Conservation (phyloP, 306 rosid genomes). For the Casuarina equisetifolia region DNA sequence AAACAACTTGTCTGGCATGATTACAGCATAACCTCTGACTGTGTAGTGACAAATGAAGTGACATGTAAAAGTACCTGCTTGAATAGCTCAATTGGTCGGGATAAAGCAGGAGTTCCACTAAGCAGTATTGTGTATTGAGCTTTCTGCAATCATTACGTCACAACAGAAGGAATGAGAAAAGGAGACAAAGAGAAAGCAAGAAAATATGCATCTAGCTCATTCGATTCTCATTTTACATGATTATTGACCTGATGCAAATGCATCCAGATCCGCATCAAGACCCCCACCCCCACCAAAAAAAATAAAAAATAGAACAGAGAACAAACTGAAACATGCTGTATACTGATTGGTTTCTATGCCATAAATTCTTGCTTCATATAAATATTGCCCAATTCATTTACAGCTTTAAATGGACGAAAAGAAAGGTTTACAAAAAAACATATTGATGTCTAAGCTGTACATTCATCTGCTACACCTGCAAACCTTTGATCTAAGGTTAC, state of each 20-base stretch:
- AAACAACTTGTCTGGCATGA: conserved; percentile 33
- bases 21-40: conserved; percentile 20
- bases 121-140: conserved; percentile 83
- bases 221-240: background rate
- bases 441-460: background rate
- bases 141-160: conserved; percentile 51
- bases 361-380: too few relatives aligned
- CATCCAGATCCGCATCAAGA: too few relatives aligned
- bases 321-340: background rate
- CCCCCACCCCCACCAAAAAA: too few relatives aligned
- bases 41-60: conserved; percentile 11
- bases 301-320: background rate
- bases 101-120: conserved; percentile 99
- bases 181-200: conserved; percentile 13
- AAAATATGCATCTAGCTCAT: conserved; percentile 1
- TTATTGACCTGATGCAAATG: background rate
- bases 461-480: background rate
- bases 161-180: conserved; percentile 22
- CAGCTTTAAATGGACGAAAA: background rate
- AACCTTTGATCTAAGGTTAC: background rate
- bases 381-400: too few relatives aligned
- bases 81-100: conserved; percentile 89
- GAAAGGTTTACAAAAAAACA: too few relatives aligned
- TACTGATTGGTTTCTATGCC: background rate
- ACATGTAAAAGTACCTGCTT: conserved; percentile 65